A percentile compares a stretch with the other conserved stretches of the same genome.
These are phyloP conservation scores for Dendryphion nanum DNA, from an alignment of 2,329 filamentous ascomycete genomes.

Conservation along the genomic window DNA sequence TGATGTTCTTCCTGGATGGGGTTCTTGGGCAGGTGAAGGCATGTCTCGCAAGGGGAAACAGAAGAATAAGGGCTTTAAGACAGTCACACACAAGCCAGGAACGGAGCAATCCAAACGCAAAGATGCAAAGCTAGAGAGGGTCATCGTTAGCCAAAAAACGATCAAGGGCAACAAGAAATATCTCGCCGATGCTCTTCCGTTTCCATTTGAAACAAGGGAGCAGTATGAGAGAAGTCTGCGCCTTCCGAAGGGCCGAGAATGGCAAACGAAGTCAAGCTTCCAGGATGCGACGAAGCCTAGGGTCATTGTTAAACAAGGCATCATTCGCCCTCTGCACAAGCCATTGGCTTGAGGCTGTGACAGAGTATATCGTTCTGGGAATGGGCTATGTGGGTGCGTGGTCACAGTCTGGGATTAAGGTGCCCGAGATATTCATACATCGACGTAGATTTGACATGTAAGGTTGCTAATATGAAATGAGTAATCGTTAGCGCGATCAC, in stretches of 20 bases:
- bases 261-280: constrained; percentile 94
- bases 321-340: constrained; percentile 86
- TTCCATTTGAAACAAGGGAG: constrained; percentile 81
- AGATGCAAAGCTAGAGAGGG: constrained; percentile 76
- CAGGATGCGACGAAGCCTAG: constrained; percentile 86
- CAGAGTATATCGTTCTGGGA: too few species aligned
- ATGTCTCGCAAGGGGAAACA: constrained; percentile 65
- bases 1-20: constrained; percentile 91
- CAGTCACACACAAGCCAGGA: constrained; percentile 66
- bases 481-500: too few species aligned
- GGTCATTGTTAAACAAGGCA: constrained; percentile 87
- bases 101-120: constrained; percentile 74
- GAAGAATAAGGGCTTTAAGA: constrained; percentile 49
- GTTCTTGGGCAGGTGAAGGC: constrained; percentile 83
- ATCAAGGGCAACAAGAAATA: constrained; percentile 91
- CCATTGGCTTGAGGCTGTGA: constrained; percentile 53
- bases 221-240: constrained; percentile 90
- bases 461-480: too few species aligned
- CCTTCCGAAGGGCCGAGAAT: constrained; percentile 87
- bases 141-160: constrained; percentile 90
- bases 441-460: too few species aligned
- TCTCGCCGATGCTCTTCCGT: constrained; percentile 77
- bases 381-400: too few species aligned
- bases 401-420: too few species aligned
- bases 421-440: too few species aligned